Evolutionary conservation across 306 rosid species (phyloP).

Genomic region (Senna siamea): DNA sequence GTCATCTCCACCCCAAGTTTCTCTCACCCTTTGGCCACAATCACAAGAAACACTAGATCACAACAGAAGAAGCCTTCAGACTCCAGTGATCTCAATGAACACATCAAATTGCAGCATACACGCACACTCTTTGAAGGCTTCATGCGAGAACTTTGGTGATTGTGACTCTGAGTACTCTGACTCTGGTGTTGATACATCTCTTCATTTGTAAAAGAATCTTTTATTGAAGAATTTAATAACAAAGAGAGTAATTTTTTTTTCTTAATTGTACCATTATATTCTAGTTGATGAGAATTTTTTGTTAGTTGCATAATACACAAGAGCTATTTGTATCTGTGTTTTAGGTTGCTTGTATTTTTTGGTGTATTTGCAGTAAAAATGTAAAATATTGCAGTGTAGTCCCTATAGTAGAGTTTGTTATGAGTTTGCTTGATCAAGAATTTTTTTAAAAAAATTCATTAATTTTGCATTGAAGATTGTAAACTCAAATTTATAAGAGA

Average conservation of each 20-base stretch:
- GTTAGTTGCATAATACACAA: slow-evolving; percentile 20
- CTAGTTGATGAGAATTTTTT: slow-evolving; percentile 33
- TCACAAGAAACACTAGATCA: slow-evolving; percentile 34
- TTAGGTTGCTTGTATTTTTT: not conserved
- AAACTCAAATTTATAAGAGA: too few species aligned
- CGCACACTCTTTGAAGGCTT: slow-evolving; percentile 32
- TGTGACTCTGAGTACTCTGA: slow-evolving; percentile 18
- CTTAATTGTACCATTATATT: slow-evolving; percentile 8
- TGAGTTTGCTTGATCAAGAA: too few species aligned
- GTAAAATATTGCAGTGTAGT: too few species aligned
- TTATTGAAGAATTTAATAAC: too few species aligned
- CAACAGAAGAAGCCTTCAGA: slow-evolving; percentile 24
- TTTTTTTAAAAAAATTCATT: too few species aligned
- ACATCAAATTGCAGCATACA: slow-evolving; percentile 30
- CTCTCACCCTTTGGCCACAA: slow-evolving; percentile 74
- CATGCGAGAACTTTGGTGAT: too few species aligned
- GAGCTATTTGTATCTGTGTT: slow-evolving; percentile 31
- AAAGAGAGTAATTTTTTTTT: too few species aligned
- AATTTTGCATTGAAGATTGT: too few species aligned
- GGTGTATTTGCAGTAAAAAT: too few species aligned
- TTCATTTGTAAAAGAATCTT: slow-evolving; percentile 63
- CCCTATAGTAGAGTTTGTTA: too few species aligned
- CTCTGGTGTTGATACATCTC: slow-evolving; percentile 84
- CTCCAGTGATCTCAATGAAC: slow-evolving; percentile 39
- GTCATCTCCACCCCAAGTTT: slow-evolving; percentile 54